These are phyloP conservation scores for Brassica juncea DNA, from an alignment of 345 rosid genomes.

Conservation along the genomic window DNA sequence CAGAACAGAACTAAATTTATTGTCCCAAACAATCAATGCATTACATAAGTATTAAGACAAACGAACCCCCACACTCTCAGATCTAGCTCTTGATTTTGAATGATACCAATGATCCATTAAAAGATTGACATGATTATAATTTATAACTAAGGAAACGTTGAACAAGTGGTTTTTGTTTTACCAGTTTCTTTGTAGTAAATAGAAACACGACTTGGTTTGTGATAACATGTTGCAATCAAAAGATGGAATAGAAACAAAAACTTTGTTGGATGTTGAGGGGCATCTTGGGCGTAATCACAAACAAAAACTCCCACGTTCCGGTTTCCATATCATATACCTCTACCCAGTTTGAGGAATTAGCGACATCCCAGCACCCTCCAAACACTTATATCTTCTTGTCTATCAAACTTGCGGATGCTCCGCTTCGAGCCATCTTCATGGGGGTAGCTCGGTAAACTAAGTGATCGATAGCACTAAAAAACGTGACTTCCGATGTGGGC, in stretches of 20 bases:
- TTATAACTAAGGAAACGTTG: too few relatives aligned
- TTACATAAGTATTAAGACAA: too few relatives aligned
- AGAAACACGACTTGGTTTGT: not conserved
- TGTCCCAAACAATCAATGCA: too few relatives aligned
- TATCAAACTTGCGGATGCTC: not conserved
- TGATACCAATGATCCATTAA: too few relatives aligned
- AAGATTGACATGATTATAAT: too few relatives aligned
- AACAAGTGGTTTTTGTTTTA: too few relatives aligned
- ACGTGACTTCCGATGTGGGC: not conserved
- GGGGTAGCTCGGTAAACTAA: not conserved
- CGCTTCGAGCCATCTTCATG: not conserved
- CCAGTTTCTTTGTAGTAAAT: not conserved
- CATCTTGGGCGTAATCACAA: too few relatives aligned
- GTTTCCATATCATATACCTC: not conserved
- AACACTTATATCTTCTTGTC: not conserved
- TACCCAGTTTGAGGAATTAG: not conserved
- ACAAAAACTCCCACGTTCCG: not conserved
- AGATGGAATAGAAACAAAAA: not conserved
- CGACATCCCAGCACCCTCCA: not conserved
- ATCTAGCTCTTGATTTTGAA: too few relatives aligned
- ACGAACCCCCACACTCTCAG: too few relatives aligned
- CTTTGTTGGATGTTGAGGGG: too few relatives aligned
- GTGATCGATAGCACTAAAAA: not conserved
- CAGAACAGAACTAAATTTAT: too few relatives aligned
- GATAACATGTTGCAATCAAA: not conserved